phyloP scores from a whole-genome alignment of 305 asterid species.

The Solanum hybrid region DNA sequence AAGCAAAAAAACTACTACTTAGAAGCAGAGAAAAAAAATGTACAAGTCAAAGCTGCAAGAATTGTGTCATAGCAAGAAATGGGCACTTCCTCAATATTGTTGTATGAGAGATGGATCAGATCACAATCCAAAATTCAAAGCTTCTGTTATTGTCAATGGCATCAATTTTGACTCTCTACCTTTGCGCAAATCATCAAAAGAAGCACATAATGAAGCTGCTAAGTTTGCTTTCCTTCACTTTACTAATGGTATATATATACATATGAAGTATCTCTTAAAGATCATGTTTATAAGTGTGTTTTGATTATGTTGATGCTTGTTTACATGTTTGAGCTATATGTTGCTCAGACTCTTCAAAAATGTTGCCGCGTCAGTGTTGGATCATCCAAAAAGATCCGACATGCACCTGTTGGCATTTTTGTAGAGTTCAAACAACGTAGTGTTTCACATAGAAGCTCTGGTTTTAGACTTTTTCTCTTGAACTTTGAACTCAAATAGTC shows the following conservation, averaged over 20 bases:
- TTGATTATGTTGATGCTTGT: neutral
- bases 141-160: conserved; percentile 38
- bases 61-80: conserved; percentile 30
- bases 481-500: neutral
- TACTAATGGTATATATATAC: conserved; percentile 22
- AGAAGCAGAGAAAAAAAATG: conserved; percentile 12
- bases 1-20: neutral
- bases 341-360: neutral
- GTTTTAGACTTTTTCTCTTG: neutral
- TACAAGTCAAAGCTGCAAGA: conserved; percentile 47
- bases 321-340: neutral
- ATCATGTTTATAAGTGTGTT: neutral
- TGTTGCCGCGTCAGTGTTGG: neutral
- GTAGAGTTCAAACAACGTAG: neutral
- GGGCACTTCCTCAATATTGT: conserved; percentile 38
- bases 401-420: neutral
- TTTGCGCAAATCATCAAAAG: conserved; percentile 30
- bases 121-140: conserved; percentile 43
- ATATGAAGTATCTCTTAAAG: neutral
- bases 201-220: conserved; percentile 43
- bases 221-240: conserved; percentile 34
- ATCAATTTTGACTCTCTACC: conserved; percentile 24
- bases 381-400: neutral
- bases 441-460: neutral
- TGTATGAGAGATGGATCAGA: conserved; percentile 33